A percentile compares a stretch with the other conserved stretches of the same genome.
phyloP scores from a whole-genome alignment of 225 moss, liverwort and hornwort genomes.

The Rhytidiadelphus loreus region DNA sequence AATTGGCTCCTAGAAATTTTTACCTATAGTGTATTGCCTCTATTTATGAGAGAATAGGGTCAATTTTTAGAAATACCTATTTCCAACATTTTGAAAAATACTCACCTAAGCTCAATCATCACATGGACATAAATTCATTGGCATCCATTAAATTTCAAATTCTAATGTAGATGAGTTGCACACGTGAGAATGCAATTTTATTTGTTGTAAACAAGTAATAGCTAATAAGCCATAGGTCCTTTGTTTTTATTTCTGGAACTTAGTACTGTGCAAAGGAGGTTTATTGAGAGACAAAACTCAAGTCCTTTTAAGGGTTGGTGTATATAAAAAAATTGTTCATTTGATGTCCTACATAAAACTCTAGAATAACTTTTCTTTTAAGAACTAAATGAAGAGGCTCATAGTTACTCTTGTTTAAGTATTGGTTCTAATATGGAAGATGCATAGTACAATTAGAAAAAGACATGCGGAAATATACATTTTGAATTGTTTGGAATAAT shows the following conservation, averaged over 20 bases:
- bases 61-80: neutral
- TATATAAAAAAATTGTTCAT: neutral
- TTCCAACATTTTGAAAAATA: neutral
- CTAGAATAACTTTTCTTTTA: neutral
- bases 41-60: neutral
- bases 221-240: neutral
- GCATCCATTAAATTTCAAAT: neutral
- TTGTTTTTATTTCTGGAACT: neutral
- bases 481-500: accelerated
- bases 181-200: neutral
- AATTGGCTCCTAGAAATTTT: too few species aligned
- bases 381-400: neutral
- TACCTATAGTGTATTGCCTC: accelerated
- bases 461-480: neutral
- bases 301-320: accelerated
- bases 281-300: neutral
- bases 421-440: neutral
- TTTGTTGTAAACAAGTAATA: neutral
- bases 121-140: neutral
- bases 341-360: neutral
- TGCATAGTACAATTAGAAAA: neutral
- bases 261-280: neutral
- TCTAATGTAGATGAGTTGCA: neutral
- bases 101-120: accelerated
- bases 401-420: neutral